Conservation (phyloP, 2,329 filamentous ascomycete species). For the Colletotrichum magnum region DNA sequence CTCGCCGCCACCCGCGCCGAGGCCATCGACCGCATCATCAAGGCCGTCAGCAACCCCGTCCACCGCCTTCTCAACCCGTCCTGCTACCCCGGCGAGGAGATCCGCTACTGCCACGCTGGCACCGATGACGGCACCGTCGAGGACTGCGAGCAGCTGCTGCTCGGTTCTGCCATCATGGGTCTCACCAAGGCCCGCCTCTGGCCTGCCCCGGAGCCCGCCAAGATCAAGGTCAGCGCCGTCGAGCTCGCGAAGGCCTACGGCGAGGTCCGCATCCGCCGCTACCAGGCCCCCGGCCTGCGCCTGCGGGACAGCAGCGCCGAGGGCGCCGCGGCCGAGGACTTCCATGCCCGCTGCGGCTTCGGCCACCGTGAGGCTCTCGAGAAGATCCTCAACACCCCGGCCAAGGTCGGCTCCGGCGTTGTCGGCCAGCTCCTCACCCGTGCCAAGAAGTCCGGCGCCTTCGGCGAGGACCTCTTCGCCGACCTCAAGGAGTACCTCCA, state of each 20-base stretch:
- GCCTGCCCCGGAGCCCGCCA: slow-evolving; percentile 30
- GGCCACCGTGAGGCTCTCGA: slow-evolving; percentile 34
- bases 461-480: slow-evolving; percentile 34
- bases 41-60: slow-evolving; percentile 40
- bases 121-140: slow-evolving; percentile 35
- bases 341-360: slow-evolving; percentile 37
- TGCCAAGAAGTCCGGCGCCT: slow-evolving; percentile 35
- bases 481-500: slow-evolving; percentile 37
- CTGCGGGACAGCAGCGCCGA: slow-evolving; percentile 30
- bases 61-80: slow-evolving; percentile 38
- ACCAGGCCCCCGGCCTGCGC: slow-evolving; percentile 39
- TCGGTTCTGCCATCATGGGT: slow-evolving; percentile 40
- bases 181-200: slow-evolving; percentile 35
- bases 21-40: slow-evolving; percentile 37
- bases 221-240: slow-evolving; percentile 38
- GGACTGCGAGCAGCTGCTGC: slow-evolving; percentile 39
- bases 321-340: slow-evolving; percentile 25
- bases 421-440: slow-evolving; percentile 35
- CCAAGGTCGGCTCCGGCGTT: slow-evolving; percentile 30
- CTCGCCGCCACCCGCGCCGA: slow-evolving; percentile 33
- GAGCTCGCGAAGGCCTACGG: slow-evolving; percentile 33
- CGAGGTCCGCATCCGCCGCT: slow-evolving; percentile 37
- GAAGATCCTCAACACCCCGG: slow-evolving; percentile 38
- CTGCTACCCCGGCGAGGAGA: slow-evolving; percentile 36
- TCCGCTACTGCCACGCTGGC: slow-evolving; percentile 37